These are phyloP conservation scores for Tuber magnatum DNA, from an alignment of 495 filamentous ascomycete species.

Conservation along the genomic window DNA sequence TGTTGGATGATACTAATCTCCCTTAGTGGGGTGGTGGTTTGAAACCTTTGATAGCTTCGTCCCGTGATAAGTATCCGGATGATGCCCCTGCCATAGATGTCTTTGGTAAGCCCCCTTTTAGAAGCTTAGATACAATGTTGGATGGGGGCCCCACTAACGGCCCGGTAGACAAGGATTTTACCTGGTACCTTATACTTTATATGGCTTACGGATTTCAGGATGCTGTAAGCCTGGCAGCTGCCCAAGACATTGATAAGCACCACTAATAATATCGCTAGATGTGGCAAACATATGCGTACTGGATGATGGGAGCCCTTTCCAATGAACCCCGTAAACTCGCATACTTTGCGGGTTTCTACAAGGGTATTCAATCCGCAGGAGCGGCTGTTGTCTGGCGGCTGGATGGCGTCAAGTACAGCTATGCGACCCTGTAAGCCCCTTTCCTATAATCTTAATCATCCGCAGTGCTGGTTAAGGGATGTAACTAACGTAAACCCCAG, in stretches of 20 bases:
- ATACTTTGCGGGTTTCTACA: constrained; percentile 93
- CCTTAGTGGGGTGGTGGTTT: constrained; percentile 73
- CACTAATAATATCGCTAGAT: constrained; percentile 16
- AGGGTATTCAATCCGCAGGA: constrained; percentile 93
- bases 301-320: constrained; percentile 76
- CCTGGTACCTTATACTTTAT: constrained; percentile 83
- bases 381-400: constrained; percentile 78
- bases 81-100: constrained; percentile 40
- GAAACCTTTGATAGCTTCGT: constrained; percentile 63
- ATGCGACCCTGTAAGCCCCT: constrained; percentile 51
- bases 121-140: constrained; percentile 3
- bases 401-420: constrained; percentile 59
- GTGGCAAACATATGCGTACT: constrained; percentile 29
- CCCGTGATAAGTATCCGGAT: constrained; percentile 42
- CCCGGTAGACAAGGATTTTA: constrained; percentile 59
- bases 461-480: neutral
- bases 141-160: constrained; percentile 49
- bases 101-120: constrained; percentile 17
- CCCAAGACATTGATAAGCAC: neutral
- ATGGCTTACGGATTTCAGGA: constrained; percentile 92
- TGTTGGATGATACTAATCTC: neutral
- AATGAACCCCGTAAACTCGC: constrained; percentile 88
- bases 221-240: constrained; percentile 66
- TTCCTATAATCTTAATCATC: no score
- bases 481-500: constrained; percentile 15